Evolutionary conservation across 2,329 filamentous ascomycete genomes (phyloP).

Genomic region (Nothomitra cinnamomea): DNA sequence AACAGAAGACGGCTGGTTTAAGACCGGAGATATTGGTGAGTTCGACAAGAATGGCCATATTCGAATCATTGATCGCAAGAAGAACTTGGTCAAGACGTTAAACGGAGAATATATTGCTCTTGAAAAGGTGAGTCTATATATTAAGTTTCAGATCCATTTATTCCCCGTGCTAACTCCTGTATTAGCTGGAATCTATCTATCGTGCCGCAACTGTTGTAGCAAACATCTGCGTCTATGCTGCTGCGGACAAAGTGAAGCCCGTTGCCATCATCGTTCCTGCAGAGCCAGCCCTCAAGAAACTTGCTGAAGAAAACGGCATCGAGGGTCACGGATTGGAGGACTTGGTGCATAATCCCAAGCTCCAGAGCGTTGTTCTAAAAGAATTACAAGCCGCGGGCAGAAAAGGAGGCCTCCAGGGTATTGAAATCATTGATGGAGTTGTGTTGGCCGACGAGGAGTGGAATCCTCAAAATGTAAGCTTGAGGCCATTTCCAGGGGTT

Average conservation of each 20-base stretch:
- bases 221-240: slow-evolving; percentile 41
- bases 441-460: slow-evolving; percentile 28
- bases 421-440: slow-evolving; percentile 24
- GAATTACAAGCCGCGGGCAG: slow-evolving; percentile 16
- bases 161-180: not conserved
- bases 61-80: slow-evolving; percentile 85
- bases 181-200: slow-evolving; percentile 72
- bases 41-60: slow-evolving; percentile 68
- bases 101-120: slow-evolving; percentile 95
- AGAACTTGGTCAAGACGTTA: slow-evolving; percentile 92
- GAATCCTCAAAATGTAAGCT: slow-evolving; percentile 24
- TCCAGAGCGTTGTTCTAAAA: slow-evolving; percentile 24
- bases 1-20: slow-evolving; percentile 86
- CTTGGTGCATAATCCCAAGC: slow-evolving; percentile 22
- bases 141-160: not conserved
- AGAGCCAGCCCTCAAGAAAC: slow-evolving; percentile 42
- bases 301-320: slow-evolving; percentile 35
- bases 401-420: slow-evolving; percentile 11
- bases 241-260: slow-evolving; percentile 33
- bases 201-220: slow-evolving; percentile 33
- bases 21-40: slow-evolving; percentile 88
- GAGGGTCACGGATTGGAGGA: slow-evolving; percentile 16
- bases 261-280: slow-evolving; percentile 44
- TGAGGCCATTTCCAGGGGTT: not conserved
- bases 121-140: slow-evolving; percentile 39